Base-by-base conservation (phyloP, 2,329 filamentous ascomycete species). In the Cordyceps fumosorosea region DNA sequence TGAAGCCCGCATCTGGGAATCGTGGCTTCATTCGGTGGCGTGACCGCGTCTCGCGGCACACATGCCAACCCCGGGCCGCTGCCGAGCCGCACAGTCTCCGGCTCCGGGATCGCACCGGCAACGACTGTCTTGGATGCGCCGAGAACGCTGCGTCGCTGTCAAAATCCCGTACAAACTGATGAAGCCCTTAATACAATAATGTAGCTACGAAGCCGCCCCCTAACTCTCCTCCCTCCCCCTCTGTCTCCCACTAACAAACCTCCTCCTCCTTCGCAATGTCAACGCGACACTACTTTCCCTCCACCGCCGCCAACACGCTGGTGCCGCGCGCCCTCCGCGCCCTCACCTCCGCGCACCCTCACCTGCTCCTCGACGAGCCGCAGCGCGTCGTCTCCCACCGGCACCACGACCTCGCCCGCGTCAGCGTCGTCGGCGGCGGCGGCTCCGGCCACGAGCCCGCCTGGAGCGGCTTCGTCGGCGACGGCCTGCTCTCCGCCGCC, bases 391-490 rank as follows among this genome's bases (percentile, higher is more conserved):
- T 84, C 42, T 82, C 76, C 60, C 76, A 83, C 67, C 77, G 77
- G 0, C 68, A 72, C 5, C 73, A 80, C 62, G 71, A 78, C 64
- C 72, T 67, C 47, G 74, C 75, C 22, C 77, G 76, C 18, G 80
- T 84, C 62, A 77, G 75, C 66, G 72, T 84, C 69, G 77, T 84
- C 69, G 80, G 77, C 24, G 81, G 81, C 14, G 81, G 81, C 20
- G 81, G 81, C 42, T 83, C 81, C 0, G 82, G 82, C 50, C 82
- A 84, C 70, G 84, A 87, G 67, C 84, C 84, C n/a, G 85, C 84
- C 64, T 87, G 84, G 80, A 77, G 82, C 1, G 85, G 84, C 59
- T 88, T 86, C 67, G 85, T 88, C 1, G 85, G 85, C 60, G 70
- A 74, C 61, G 85, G 84, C 67, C 77, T 87, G 72, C 78, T 88